These are phyloP conservation scores for Guadua angustifolia DNA, from an alignment of 176 grass and related monocot species.

Conservation along the genomic window DNA sequence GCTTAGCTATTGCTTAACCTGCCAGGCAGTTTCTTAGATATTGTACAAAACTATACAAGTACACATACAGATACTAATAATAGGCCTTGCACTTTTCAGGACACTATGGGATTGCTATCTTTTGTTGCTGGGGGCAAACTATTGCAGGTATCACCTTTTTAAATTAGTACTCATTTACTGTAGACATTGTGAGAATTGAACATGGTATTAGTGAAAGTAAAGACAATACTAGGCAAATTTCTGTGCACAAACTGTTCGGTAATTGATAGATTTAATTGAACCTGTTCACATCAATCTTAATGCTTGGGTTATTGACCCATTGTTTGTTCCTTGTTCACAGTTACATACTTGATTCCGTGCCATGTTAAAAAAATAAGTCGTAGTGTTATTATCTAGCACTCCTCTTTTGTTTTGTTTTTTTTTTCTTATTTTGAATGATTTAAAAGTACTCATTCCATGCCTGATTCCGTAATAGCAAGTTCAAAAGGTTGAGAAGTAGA, in stretches of 20 bases:
- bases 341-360: neutral
- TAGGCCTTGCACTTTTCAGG: constrained; percentile 52
- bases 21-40: constrained; percentile 17
- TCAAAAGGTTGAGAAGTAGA: neutral
- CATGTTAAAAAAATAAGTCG: neutral
- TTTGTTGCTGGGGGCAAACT: constrained; percentile 87
- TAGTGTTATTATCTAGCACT: neutral
- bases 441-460: neutral
- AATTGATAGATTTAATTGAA: neutral
- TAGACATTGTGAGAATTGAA: constrained; percentile 3
- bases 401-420: neutral
- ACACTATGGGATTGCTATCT: constrained; percentile 80
- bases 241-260: constrained; percentile 5
- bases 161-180: constrained; percentile 10
- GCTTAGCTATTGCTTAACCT: constrained; percentile 27
- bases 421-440: constrained; percentile 8
- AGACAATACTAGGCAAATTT: neutral
- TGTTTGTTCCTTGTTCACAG: constrained; percentile 14
- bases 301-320: neutral
- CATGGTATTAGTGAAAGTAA: constrained; percentile 26
- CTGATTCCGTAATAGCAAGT: neutral
- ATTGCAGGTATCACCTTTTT: constrained; percentile 67
- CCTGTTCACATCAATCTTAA: constrained; percentile 10
- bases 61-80: constrained; percentile 32
- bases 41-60: neutral